Evolutionary conservation across 805 yeast species (phyloP), one percentile per base, ranked within the genome.

Genomic region (Candida glaebosa): DNA sequence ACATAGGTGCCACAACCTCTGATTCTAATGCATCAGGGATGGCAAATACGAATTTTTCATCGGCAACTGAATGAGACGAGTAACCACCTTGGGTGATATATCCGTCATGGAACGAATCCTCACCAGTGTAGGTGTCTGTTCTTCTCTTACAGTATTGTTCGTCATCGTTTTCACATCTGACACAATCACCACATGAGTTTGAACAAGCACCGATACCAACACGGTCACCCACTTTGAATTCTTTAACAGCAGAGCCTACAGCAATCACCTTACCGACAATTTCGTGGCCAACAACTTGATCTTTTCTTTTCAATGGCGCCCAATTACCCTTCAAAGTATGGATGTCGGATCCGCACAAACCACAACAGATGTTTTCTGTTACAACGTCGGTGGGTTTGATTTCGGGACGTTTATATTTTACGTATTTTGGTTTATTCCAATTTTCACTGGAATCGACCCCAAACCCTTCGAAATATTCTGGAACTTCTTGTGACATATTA

Each of bases 161-260:
- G 43, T 61, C 56, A 39, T 58, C 60, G 25, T 38, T n/a, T 7
- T 49, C 34, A 52, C 79, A 87, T 55, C 78, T 67, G 38, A 67
- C 52, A 65, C 96, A 87, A 14, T 76, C 67, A 44, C 74, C 63
- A 67, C 95, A 86, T 19, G 84, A 67, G 38, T 65, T 68, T 17
- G 73, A 67, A 54, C 75, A 79, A 17, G 93, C 90, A 51, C 95
- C 95, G 37, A 84, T 75, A 38, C 93, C 96, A 18, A 84, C 95
- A 47, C 87, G 70, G 48, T 87, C 82, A 41, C 95, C 96, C 19
- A 82, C 55, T 54, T 70, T 75, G 66, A 63, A 73, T 35, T 46
- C 68, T 5, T 60, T 57, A 46, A 85, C 79, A 34, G 73, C 65
- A 6, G 69, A 50, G 39, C 93, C 95, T 33, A 82, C 67, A 25